phyloP scores from a whole-genome alignment of 306 rosid species.

The Trifolium dubium region DNA sequence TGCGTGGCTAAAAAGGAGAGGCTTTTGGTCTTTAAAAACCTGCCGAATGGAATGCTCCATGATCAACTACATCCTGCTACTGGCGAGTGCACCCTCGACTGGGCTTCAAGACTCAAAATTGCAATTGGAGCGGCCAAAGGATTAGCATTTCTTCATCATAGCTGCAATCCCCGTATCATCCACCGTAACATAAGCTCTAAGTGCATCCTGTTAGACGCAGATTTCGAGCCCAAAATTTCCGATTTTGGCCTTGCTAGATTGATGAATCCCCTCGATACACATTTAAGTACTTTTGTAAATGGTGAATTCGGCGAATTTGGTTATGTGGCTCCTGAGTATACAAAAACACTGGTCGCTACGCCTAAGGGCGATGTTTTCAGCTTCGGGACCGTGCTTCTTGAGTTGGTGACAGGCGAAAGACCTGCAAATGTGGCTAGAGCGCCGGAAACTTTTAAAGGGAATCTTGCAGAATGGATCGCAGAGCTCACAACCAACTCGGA shows the following conservation, averaged over 20 bases:
- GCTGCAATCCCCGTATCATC: constrained; percentile 91
- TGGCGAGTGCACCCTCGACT: constrained; percentile 58
- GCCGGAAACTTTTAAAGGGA: constrained; percentile 79
- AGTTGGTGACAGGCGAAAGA: constrained; percentile 88
- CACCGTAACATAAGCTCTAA: constrained; percentile 96
- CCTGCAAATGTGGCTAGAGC: constrained; percentile 75
- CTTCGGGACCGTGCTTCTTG: constrained; percentile 90
- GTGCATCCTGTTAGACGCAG: constrained; percentile 77
- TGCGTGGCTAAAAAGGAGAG: constrained; percentile 88
- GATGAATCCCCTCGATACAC: constrained; percentile 94
- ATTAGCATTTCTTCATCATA: constrained; percentile 94
- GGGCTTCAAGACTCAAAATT: constrained; percentile 83
- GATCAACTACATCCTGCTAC: constrained; percentile 67
- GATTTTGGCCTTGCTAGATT: constrained; percentile 96
- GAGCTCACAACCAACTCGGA: constrained; percentile 57
- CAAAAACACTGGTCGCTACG: constrained; percentile 89
- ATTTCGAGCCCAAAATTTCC: constrained; percentile 86
- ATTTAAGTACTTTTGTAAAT: constrained; percentile 92
- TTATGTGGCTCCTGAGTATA: constrained; percentile 92
- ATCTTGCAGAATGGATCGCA: constrained; percentile 77
- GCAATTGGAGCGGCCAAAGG: constrained; percentile 94
- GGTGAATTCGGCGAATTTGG: constrained; percentile 96
- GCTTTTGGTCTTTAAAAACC: constrained; percentile 73
- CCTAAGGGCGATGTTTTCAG: constrained; percentile 92
- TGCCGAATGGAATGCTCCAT: constrained; percentile 84